Evolutionary conservation across 352 stramenopile species (phyloP).

Genomic region (Aphanomyces invadans): DNA sequence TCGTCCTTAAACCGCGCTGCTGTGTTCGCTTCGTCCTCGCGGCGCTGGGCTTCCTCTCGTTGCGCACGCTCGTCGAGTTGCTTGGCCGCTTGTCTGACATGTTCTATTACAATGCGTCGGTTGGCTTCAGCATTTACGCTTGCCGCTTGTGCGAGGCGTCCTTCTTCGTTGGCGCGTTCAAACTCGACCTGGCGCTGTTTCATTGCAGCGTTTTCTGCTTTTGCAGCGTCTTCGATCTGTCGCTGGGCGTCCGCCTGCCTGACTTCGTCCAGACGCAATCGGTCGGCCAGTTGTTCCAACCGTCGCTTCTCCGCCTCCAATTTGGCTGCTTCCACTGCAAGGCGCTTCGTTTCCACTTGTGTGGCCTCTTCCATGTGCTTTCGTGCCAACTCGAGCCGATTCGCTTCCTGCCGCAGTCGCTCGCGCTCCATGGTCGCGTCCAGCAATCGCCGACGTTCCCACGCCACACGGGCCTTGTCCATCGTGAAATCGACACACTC

Average conservation of each 20-base stretch:
- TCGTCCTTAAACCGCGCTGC: no score
- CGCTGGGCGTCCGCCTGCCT: slow-evolving; percentile 16
- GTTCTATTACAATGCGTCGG: background rate
- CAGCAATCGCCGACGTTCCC: background rate
- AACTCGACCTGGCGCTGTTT: slow-evolving; percentile 2
- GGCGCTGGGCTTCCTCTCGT: background rate
- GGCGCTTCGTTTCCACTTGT: background rate
- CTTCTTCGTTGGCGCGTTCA: slow-evolving; percentile 12
- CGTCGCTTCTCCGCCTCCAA: background rate
- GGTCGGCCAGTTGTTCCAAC: background rate
- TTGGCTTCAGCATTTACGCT: slow-evolving; percentile 4
- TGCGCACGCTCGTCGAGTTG: background rate
- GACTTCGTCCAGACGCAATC: background rate
- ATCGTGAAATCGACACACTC: no score
- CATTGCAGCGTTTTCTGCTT: background rate
- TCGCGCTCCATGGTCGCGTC: background rate
- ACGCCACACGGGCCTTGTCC: background rate
- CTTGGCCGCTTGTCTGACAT: background rate
- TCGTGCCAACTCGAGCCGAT: background rate
- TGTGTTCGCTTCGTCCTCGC: background rate
- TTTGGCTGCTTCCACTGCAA: background rate
- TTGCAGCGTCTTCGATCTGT: slow-evolving; percentile 10
- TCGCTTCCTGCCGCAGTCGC: background rate
- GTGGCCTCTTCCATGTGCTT: background rate
- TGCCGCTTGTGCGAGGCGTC: background rate